Evolutionary conservation across 108 stramenopile genomes (phyloP).

Genomic region (Chaetoceros muelleri): DNA sequence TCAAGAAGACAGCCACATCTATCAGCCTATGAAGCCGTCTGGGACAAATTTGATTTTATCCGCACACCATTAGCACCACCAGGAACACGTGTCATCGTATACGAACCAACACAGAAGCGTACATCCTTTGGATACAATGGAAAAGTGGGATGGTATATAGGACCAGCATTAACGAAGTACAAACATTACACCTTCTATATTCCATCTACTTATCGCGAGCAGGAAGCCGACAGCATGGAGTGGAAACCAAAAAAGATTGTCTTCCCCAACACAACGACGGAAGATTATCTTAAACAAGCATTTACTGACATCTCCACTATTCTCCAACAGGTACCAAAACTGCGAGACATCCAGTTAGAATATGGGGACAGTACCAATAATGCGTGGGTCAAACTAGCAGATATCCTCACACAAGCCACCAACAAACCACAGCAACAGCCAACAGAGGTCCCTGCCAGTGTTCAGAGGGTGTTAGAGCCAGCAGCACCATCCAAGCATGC

Average conservation of each 20-base stretch:
- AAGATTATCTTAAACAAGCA: too few relatives aligned
- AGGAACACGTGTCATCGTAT: too few relatives aligned
- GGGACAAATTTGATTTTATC: constrained; percentile 9
- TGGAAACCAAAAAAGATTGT: constrained; percentile 14
- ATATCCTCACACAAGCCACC: constrained; percentile 1
- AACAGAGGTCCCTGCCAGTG: neutral
- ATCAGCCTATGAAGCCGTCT: constrained; percentile 8
- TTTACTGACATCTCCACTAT: too few relatives aligned
- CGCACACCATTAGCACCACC: too few relatives aligned
- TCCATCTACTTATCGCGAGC: constrained; percentile 6
- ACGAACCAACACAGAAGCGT: constrained; percentile 15
- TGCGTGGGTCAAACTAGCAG: constrained; percentile 1
- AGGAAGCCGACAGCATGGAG: constrained; percentile 22
- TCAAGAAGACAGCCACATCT: constrained; percentile 12
- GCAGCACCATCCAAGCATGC: neutral
- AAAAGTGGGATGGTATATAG: constrained; percentile 33
- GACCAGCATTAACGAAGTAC: constrained; percentile 33
- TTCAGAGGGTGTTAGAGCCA: neutral
- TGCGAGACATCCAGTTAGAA: too few relatives aligned
- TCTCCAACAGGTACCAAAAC: too few relatives aligned
- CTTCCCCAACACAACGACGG: constrained; percentile 5
- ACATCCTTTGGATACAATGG: constrained; percentile 7
- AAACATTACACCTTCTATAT: constrained; percentile 21
- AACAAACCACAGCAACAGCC: neutral
- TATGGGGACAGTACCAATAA: too few relatives aligned